Percentiles rank a stretch among this genome's conserved stretches.
Evolutionary conservation across 2,329 filamentous ascomycete species (phyloP).

Genomic region (Escovopsis weberi): DNA sequence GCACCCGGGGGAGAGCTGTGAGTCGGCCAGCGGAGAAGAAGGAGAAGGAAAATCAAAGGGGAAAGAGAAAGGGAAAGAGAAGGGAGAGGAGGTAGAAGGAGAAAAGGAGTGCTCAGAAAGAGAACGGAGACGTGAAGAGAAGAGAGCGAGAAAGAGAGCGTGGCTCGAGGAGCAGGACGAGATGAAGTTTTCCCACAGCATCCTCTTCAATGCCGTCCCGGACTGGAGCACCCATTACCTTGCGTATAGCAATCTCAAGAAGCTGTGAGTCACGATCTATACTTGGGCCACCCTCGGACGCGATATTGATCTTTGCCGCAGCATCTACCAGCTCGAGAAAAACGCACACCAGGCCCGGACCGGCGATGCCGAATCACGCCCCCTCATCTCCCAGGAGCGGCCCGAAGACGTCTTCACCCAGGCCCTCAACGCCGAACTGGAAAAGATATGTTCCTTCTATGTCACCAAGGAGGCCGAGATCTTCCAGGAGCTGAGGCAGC

Average conservation of each 20-base stretch:
- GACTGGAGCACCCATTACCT: conserved; percentile 99
- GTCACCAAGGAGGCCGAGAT: conserved; percentile 80
- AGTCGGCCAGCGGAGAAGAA: no score
- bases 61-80: conserved; percentile 11
- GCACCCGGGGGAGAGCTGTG: no score
- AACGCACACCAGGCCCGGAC: conserved; percentile 48
- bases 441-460: conserved; percentile 91
- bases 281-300: no score
- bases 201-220: conserved; percentile 99
- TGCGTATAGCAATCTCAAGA: conserved; percentile 96
- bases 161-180: conserved; percentile 62
- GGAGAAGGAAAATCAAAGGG: no score
- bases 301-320: conserved; percentile 20
- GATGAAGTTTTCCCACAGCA: conserved; percentile 99
- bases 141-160: conserved; percentile 48
- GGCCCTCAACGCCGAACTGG: conserved; percentile 74
- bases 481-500: conserved; percentile 59
- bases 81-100: conserved; percentile 13
- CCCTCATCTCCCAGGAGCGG: conserved; percentile 59
- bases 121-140: conserved; percentile 23
- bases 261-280: conserved; percentile 50
- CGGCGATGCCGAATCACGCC: conserved; percentile 69
- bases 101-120: conserved; percentile 8
- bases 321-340: conserved; percentile 92
- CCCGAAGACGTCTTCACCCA: conserved; percentile 70